Conservation (phyloP, 768 basidiomycete genomes). For the Boletus barrowsii region DNA sequence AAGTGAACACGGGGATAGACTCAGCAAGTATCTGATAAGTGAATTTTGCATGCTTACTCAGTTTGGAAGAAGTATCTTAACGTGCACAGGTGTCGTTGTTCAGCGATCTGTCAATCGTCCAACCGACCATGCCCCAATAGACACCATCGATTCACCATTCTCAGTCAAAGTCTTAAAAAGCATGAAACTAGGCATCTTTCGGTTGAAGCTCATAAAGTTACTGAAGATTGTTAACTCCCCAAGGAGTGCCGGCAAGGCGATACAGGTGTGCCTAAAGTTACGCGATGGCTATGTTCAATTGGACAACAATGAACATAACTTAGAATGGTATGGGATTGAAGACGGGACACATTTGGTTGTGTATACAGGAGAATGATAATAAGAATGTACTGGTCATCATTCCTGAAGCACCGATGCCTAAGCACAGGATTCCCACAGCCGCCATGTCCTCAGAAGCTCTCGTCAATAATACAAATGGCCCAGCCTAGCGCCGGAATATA, state of each 20-base stretch:
- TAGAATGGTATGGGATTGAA: conserved; percentile 75
- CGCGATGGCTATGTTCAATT: conserved; percentile 49
- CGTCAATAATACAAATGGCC: conserved; percentile 5
- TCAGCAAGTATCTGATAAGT: conserved; percentile 65
- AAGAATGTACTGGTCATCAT: neutral
- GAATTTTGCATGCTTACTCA: conserved; percentile 13
- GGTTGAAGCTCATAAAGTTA: conserved; percentile 59
- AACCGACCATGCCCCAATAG: conserved; percentile 17
- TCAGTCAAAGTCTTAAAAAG: conserved; percentile 59
- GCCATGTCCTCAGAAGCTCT: conserved; percentile 3
- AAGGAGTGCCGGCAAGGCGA: conserved; percentile 22
- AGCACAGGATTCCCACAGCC: conserved; percentile 14
- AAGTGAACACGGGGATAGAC: conserved; percentile 43
- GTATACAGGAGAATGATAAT: conserved; percentile 16
- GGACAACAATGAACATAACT: conserved; percentile 47
- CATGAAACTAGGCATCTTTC: conserved; percentile 64
- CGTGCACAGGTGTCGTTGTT: conserved; percentile 29
- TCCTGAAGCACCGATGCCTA: neutral
- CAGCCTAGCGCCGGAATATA: neutral
- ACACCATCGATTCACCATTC: conserved; percentile 19
- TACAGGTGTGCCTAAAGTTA: conserved; percentile 58
- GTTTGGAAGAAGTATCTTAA: conserved; percentile 5
- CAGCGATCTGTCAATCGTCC: conserved; percentile 23
- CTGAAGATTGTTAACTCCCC: conserved; percentile 29
- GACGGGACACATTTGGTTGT: conserved; percentile 40